Evolutionary conservation across 2,329 filamentous ascomycete species (phyloP).

Genomic region (Fusarium staphyleae): DNA sequence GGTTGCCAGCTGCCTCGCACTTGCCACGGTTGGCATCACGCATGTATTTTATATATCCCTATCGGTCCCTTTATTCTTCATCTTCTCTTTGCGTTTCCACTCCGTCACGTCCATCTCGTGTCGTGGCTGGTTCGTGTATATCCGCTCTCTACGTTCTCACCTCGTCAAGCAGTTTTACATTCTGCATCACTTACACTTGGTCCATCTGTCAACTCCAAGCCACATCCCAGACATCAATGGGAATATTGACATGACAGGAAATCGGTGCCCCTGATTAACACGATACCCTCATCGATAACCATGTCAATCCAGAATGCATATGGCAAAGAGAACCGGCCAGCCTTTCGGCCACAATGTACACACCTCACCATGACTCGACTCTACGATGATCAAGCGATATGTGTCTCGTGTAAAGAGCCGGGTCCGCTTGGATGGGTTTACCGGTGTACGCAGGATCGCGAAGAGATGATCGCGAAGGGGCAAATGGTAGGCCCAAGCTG

Average conservation of each 20-base stretch:
- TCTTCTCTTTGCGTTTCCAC: neutral
- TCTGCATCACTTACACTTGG: conserved; percentile 16
- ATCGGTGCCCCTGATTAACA: neutral
- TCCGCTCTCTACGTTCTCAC: neutral
- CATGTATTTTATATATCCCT: neutral
- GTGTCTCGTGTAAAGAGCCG: conserved; percentile 62
- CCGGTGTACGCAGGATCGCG: conserved; percentile 71
- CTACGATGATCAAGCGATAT: conserved; percentile 61
- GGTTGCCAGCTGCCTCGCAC: conserved; percentile 34
- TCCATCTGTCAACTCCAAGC: neutral
- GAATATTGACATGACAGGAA: neutral
- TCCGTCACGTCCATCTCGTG: neutral
- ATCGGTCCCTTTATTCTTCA: no score
- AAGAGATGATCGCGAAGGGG: conserved; percentile 48
- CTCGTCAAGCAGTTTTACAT: conserved; percentile 20
- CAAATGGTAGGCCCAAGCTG: conserved; percentile 24
- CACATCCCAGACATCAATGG: neutral
- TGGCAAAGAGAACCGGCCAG: conserved; percentile 16
- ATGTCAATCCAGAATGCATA: conserved; percentile 27
- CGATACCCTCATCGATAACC: neutral
- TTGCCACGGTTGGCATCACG: conserved; percentile 15
- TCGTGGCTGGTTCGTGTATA: neutral
- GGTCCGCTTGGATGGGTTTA: conserved; percentile 76
- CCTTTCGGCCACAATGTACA: conserved; percentile 60
- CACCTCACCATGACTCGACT: conserved; percentile 73